Percentiles rank a stretch among this genome's conserved stretches.
Evolutionary conservation across 371 early-diverging fungal genomes (phyloP).

Genomic region (Mucor saturninus): DNA sequence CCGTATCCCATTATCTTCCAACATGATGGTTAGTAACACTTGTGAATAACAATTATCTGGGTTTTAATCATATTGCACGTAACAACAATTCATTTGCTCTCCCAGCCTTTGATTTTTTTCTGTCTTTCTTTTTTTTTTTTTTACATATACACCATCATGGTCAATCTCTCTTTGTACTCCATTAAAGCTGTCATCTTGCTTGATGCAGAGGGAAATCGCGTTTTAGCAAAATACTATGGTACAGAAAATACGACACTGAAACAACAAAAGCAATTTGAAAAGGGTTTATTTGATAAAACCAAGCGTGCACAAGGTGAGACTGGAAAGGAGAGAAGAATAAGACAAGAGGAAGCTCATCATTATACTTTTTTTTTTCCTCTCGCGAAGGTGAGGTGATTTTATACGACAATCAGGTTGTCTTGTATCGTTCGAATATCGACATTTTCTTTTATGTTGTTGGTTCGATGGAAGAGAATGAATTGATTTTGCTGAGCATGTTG

Average conservation of each 20-base stretch:
- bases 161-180: slow-evolving; percentile 84
- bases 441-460: slow-evolving; percentile 92
- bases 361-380: background rate
- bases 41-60: too few species aligned
- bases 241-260: slow-evolving; percentile 63
- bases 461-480: slow-evolving; percentile 92
- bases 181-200: slow-evolving; percentile 88
- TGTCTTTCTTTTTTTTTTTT: background rate
- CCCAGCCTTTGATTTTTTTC: background rate
- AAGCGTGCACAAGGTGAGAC: slow-evolving; percentile 64
- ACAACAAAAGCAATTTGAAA: slow-evolving; percentile 93
- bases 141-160: slow-evolving; percentile 48
- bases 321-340: background rate
- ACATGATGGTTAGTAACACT: too few species aligned
- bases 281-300: slow-evolving; percentile 90
- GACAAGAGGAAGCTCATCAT: background rate
- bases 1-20: too few species aligned
- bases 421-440: slow-evolving; percentile 86
- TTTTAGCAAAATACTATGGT: slow-evolving; percentile 92
- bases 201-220: slow-evolving; percentile 92
- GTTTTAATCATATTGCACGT: too few species aligned
- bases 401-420: slow-evolving; percentile 88
- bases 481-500: slow-evolving; percentile 81
- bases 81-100: too few species aligned
- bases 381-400: slow-evolving; percentile 81